A percentile compares a stretch with the other conserved stretches of the same genome.
Evolutionary conservation across 176 grass and related monocot species (phyloP).

Genomic region (Ensete ventricosum): DNA sequence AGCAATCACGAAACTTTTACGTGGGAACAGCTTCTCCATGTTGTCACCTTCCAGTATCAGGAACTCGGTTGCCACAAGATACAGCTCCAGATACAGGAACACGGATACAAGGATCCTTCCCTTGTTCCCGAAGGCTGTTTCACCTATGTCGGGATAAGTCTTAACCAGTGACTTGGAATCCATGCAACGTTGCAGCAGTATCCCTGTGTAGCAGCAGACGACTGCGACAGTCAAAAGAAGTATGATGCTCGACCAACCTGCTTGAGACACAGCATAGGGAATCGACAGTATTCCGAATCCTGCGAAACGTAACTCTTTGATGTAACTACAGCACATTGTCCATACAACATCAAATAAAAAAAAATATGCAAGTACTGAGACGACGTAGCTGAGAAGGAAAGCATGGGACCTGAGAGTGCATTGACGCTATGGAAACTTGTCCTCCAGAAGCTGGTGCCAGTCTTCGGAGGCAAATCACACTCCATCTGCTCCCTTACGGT

Average conservation of each 20-base stretch:
- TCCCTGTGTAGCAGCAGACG: not conserved
- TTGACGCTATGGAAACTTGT: too few relatives aligned
- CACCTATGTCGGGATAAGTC: not conserved
- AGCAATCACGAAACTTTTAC: conserved; percentile 32
- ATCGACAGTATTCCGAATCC: not conserved
- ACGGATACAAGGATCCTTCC: not conserved
- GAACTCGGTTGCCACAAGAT: conserved; percentile 65
- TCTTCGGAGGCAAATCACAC: too few relatives aligned
- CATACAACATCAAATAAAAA: too few relatives aligned
- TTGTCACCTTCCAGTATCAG: conserved; percentile 93
- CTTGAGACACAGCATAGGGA: conserved; percentile 5
- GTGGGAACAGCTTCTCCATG: conserved; percentile 76
- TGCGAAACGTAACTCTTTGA: not conserved
- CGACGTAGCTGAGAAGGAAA: too few relatives aligned
- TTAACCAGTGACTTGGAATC: not conserved
- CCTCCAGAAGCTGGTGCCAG: too few relatives aligned
- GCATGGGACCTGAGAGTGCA: too few relatives aligned
- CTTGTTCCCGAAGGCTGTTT: not conserved
- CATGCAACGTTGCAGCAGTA: conserved; percentile 1
- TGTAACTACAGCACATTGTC: not conserved
- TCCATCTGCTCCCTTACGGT: too few relatives aligned
- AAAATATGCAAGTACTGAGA: too few relatives aligned
- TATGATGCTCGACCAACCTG: conserved; percentile 1
- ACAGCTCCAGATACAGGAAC: conserved; percentile 17
- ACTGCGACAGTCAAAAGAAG: not conserved